Base-by-base conservation (phyloP, 345 rosid genomes). In the Lepidium sativum region DNA sequence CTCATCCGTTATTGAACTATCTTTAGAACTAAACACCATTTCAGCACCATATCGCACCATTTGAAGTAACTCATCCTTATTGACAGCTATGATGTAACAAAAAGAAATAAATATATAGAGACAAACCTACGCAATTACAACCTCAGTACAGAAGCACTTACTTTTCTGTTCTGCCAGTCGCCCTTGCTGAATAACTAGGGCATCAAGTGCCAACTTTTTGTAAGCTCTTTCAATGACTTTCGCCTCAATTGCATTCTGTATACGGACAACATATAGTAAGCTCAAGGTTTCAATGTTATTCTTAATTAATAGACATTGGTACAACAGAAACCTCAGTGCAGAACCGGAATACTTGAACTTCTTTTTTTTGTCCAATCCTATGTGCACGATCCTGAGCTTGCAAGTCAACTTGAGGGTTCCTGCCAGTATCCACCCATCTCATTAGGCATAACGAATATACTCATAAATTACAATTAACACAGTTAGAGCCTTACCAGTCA, bases 361-460 rank as follows among this genome's bases (percentile, higher is more conserved):
- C 96, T 78, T 86, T 91, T 84, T 88, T 94, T 65, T 88, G 99
- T 54, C 99, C 96, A 81, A 91, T 94, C 75, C 99, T 85, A 73
- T 91, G 99, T 66, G 99, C 99, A 71, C 99, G 96, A 70, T 88
- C 99, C 75, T 94, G 96, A 42, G 99, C 97, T 85, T 94, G 99
- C 81, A 94, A 77, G 84, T 94, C 97, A 67, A 88, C 99, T 80
- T 94, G 99, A 39, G 99, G 99, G 59, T 94, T 94, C 99, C 96
- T 94, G 76, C 62, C 81, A 60, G 20, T 60, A 75, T 54, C 56
- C 48, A 31, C 38, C 67, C 23, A 18, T 21, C 21, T 38, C 47
- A 56, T 45, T 34, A 67, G 34, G 38, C 20, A 27, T 15, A 14
- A 37, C 29, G 18, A 38, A 45, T 47, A 15, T 0, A 56, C 13